These are phyloP conservation scores for Hippophae rhamnoides DNA, from an alignment of 306 rosid genomes.

Conservation along the genomic window DNA sequence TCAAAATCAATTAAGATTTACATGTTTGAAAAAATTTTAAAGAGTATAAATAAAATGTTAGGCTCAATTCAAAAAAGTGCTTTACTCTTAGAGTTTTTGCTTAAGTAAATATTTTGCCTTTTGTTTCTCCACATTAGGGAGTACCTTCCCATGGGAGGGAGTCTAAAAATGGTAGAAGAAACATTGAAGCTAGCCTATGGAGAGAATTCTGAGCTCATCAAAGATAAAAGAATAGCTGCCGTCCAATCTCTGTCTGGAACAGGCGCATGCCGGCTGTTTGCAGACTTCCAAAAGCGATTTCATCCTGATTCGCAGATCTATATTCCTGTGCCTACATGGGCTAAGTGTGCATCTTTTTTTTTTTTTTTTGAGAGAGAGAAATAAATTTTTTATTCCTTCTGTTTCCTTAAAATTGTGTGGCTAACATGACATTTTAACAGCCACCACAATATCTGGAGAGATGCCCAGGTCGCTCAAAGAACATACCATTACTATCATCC, in stretches of 20 bases:
- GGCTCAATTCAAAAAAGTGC: too few relatives aligned
- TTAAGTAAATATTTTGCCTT: slow-evolving; percentile 12
- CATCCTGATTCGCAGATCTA: slow-evolving; percentile 69
- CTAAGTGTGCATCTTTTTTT: slow-evolving; percentile 49
- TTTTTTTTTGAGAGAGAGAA: neutral
- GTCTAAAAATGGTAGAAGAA: slow-evolving; percentile 71
- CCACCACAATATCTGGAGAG: slow-evolving; percentile 98
- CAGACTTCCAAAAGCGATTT: slow-evolving; percentile 89
- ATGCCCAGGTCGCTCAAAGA: slow-evolving; percentile 71
- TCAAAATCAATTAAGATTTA: too few relatives aligned
- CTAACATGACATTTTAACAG: slow-evolving; percentile 36
- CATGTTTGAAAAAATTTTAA: too few relatives aligned
- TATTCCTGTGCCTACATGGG: slow-evolving; percentile 83
- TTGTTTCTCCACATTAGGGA: slow-evolving; percentile 46
- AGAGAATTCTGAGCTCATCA: slow-evolving; percentile 64
- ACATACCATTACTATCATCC: slow-evolving; percentile 86
- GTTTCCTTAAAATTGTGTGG: slow-evolving; percentile 9
- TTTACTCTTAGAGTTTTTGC: neutral
- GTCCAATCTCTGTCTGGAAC: slow-evolving; percentile 95
- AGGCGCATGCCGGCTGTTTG: slow-evolving; percentile 91
- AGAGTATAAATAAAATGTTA: too few relatives aligned
- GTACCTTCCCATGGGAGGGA: slow-evolving; percentile 95
- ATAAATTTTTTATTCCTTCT: too few relatives aligned
- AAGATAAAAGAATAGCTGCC: slow-evolving; percentile 87
- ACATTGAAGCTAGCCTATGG: slow-evolving; percentile 93